A percentile compares a stretch with the other conserved stretches of the same genome.
phyloP scores from a whole-genome alignment of 2,329 filamentous ascomycete genomes.

The Penicillium verrucosum region DNA sequence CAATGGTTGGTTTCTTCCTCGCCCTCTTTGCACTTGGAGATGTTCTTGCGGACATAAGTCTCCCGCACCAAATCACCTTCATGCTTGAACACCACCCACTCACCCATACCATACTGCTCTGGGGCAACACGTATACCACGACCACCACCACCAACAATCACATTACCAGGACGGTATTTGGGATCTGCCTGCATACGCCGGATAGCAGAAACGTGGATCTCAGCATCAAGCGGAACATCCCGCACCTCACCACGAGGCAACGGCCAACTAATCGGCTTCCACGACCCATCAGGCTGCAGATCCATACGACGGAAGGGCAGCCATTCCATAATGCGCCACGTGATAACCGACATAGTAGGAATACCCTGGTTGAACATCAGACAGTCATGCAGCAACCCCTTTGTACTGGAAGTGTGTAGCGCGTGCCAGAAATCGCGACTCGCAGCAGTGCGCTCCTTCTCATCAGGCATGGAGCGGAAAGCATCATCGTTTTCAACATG shows the following conservation, averaged over 20 bases:
- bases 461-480: slow-evolving; percentile 15
- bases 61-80: slow-evolving; percentile 68
- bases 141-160: slow-evolving; percentile 76
- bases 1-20: slow-evolving; percentile 3
- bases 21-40: slow-evolving; percentile 30
- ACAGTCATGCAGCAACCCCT: slow-evolving; percentile 66
- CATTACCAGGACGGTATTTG: slow-evolving; percentile 70
- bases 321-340: slow-evolving; percentile 78
- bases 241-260: slow-evolving; percentile 73
- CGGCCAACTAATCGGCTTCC: slow-evolving; percentile 78
- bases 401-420: slow-evolving; percentile 55
- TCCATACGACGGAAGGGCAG: slow-evolving; percentile 80
- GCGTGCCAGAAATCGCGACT: slow-evolving; percentile 54
- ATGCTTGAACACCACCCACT: slow-evolving; percentile 66
- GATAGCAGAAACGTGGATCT: slow-evolving; percentile 72
- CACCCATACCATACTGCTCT: slow-evolving; percentile 61
- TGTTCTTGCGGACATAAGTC: slow-evolving; percentile 55
- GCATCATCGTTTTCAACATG: slow-evolving; percentile 14
- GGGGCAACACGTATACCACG: slow-evolving; percentile 64
- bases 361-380: slow-evolving; percentile 63
- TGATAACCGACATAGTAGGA: slow-evolving; percentile 53
- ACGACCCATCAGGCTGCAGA: slow-evolving; percentile 66
- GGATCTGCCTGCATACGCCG: slow-evolving; percentile 63
- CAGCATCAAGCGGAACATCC: slow-evolving; percentile 68
- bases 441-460: slow-evolving; percentile 26